These are phyloP conservation scores for Hordeum marinum DNA, from an alignment of 176 grass and related monocot genomes.

Conservation along the genomic window DNA sequence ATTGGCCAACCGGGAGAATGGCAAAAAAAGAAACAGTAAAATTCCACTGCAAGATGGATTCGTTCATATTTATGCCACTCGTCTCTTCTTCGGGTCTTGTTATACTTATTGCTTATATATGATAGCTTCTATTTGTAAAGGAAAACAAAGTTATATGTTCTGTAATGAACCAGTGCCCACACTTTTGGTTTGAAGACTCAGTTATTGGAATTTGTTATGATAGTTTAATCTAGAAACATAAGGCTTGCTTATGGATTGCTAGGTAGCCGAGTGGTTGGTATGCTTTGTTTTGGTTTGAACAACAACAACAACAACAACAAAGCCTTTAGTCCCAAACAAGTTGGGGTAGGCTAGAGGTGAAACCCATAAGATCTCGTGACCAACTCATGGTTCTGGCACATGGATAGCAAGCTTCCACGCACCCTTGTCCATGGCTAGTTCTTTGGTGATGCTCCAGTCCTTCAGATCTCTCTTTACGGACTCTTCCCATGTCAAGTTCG, in stretches of 20 bases:
- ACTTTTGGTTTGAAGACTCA: background rate
- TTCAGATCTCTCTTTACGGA: no score
- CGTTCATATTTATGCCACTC: background rate
- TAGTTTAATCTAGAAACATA: background rate
- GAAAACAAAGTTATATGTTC: background rate
- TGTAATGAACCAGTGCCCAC: background rate
- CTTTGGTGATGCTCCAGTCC: no score
- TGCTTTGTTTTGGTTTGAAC: background rate
- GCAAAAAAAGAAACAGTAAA: background rate
- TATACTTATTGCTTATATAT: background rate
- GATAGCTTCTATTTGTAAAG: background rate
- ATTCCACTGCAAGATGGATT: background rate
- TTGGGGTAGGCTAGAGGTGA: no score
- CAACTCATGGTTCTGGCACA: no score
- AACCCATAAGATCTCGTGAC: no score
- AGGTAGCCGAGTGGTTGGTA: background rate
- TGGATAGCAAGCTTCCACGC: no score
- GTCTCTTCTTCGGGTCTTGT: background rate
- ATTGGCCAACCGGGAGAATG: background rate
- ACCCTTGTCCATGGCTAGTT: no score
- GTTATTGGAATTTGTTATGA: background rate
- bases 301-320: no score
- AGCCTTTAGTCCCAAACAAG: no score
- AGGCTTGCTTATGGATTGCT: constrained; percentile 12
- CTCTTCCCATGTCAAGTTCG: no score